Conservation (phyloP, 2,329 filamentous ascomycete genomes). For the Teratosphaeria nubilosa region DNA sequence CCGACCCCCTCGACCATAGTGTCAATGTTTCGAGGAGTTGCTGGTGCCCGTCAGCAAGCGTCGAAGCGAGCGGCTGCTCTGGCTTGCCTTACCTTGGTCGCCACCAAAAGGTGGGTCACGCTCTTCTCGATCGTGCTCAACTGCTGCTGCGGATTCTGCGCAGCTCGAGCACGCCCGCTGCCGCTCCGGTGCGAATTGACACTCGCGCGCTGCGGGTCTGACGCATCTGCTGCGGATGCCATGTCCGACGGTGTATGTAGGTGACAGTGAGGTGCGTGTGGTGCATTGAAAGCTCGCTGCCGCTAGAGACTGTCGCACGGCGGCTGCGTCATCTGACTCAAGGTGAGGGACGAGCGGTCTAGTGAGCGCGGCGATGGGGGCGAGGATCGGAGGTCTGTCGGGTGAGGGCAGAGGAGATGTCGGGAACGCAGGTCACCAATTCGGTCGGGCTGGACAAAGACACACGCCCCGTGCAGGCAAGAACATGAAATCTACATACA, state of each 20-base stretch:
- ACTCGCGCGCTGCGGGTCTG: neutral
- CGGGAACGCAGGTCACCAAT: neutral
- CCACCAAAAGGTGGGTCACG: conserved; percentile 92
- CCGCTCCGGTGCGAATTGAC: neutral
- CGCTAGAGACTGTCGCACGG: neutral
- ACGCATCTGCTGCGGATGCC: neutral
- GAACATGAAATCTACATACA: neutral
- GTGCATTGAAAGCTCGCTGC: neutral
- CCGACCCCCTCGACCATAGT: conserved; percentile 88
- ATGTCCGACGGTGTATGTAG: neutral
- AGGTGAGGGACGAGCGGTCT: neutral
- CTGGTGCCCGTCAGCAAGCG: neutral
- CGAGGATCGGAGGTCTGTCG: neutral
- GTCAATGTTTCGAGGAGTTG: conserved; percentile 95
- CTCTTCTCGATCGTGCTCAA: conserved; percentile 98
- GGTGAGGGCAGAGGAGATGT: neutral
- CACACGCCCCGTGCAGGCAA: neutral
- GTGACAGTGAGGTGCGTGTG: neutral
- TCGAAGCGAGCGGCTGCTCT: neutral
- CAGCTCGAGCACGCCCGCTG: conserved; percentile 5
- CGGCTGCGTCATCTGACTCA: neutral
- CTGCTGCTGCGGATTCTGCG: conserved; percentile 54
- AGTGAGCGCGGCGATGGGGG: neutral
- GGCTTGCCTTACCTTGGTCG: conserved; percentile 54
- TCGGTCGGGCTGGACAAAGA: neutral